phyloP scores from a whole-genome alignment of 805 yeast species.

The Isabelozyma rhagii region DNA sequence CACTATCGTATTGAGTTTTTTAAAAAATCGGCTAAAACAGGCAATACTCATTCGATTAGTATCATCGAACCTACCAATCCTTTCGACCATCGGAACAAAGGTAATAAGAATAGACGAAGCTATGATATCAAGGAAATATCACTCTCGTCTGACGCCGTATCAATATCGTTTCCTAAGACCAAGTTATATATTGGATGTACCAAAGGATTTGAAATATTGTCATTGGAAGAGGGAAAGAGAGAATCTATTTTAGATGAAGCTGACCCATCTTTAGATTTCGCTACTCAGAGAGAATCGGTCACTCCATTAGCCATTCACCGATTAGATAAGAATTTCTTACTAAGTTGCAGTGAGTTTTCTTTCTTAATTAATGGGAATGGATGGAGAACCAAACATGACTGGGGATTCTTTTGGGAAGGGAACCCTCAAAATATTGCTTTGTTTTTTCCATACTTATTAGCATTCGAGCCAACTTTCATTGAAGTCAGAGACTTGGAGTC shows the following conservation, averaged over 20 bases:
- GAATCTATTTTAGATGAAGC: constrained; percentile 96
- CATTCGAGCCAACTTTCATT: constrained; percentile 86
- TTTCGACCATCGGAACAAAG: constrained; percentile 46
- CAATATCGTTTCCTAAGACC: constrained; percentile 84
- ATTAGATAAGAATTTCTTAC: constrained; percentile 80
- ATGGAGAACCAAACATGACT: constrained; percentile 91
- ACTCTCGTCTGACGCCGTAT: constrained; percentile 86
- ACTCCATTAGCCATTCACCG: constrained; percentile 91
- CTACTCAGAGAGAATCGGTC: constrained; percentile 69
- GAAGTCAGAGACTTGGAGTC: constrained; percentile 90
- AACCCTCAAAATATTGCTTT: constrained; percentile 88
- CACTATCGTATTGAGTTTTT: no score
- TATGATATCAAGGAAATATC: constrained; percentile 70
- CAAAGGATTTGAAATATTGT: constrained; percentile 92
- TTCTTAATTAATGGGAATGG: constrained; percentile 93
- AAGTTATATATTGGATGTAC: constrained; percentile 94
- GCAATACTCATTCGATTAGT: constrained; percentile 75
- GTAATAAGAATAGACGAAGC: constrained; percentile 59
- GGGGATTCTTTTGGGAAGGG: constrained; percentile 97
- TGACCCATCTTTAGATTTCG: constrained; percentile 94
- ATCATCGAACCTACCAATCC: constrained; percentile 91
- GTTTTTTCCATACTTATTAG: constrained; percentile 89
- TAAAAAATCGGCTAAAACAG: constrained; percentile 57
- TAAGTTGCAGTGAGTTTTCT: constrained; percentile 89
- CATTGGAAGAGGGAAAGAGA: constrained; percentile 76